These are phyloP conservation scores for Poronia punctata DNA, from an alignment of 495 filamentous ascomycete species.

Conservation along the genomic window DNA sequence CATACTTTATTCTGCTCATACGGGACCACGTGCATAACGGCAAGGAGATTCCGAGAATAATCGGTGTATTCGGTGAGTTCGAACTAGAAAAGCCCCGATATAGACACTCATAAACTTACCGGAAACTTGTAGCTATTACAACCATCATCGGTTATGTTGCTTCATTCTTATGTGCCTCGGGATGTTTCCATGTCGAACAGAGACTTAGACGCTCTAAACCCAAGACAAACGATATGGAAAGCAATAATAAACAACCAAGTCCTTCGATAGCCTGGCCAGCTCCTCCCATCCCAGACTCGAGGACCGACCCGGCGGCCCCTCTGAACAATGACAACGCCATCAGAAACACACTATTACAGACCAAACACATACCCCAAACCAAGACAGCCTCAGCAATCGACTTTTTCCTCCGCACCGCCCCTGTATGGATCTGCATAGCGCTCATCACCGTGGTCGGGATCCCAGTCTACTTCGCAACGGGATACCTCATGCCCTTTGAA, in stretches of 20 bases:
- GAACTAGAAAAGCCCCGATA: too few relatives aligned
- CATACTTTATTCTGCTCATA: constrained; percentile 39
- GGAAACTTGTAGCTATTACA: constrained; percentile 15
- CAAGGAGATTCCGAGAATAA: constrained; percentile 27
- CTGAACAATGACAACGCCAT: constrained; percentile 12
- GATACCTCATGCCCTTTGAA: constrained; percentile 26
- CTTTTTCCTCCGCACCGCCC: constrained; percentile 21
- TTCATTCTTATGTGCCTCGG: constrained; percentile 11
- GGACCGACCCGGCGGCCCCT: neutral
- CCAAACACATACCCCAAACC: neutral
- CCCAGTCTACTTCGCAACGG: constrained; percentile 15
- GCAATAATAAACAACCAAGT: constrained; percentile 19
- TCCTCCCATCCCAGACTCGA: constrained; percentile 9
- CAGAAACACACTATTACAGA: constrained; percentile 4
- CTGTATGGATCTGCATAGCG: constrained; percentile 16
- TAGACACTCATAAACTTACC: constrained; percentile 6
- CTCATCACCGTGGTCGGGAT: constrained; percentile 16
- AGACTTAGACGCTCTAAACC: constrained; percentile 11
- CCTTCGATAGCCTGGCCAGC: constrained; percentile 21
- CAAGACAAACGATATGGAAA: constrained; percentile 14
- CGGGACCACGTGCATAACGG: constrained; percentile 26
- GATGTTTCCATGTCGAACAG: constrained; percentile 16
- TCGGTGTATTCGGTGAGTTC: constrained; percentile 32
- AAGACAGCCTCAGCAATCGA: constrained; percentile 8
- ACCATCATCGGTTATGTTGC: constrained; percentile 14